A percentile compares a stretch with the other conserved stretches of the same genome.
phyloP scores from a whole-genome alignment of 2,329 filamentous ascomycete genomes.

The Beauveria sp. region DNA sequence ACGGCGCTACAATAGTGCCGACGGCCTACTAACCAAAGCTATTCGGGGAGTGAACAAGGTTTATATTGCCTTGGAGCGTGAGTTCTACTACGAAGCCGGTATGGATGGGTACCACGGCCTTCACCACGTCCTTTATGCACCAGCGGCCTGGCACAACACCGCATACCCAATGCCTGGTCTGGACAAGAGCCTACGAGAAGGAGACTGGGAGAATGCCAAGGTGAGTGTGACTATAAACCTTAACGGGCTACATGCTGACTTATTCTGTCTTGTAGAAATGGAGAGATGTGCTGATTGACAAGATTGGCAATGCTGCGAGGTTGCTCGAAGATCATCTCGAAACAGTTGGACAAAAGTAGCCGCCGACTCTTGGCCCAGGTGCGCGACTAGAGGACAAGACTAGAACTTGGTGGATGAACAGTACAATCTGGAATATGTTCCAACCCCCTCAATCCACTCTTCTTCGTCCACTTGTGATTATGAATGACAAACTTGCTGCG shows the following conservation, averaged over 20 bases:
- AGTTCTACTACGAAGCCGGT: constrained; percentile 4
- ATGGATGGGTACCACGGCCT: constrained; percentile 1
- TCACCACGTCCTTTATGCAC: constrained; percentile 2
- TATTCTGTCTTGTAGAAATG: neutral
- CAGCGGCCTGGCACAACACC: neutral
- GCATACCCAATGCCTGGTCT: neutral
- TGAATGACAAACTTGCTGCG: no score
- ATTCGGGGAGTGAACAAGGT: neutral
- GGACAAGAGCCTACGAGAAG: neutral
- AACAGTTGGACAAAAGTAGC: neutral
- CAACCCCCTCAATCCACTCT: no score
- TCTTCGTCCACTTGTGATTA: no score
- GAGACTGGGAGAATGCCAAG: neutral
- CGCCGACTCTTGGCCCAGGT: no score
- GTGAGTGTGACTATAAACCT: neutral
- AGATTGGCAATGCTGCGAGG: neutral
- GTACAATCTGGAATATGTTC: no score
- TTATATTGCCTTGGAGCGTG: neutral
- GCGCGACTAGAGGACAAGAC: no score
- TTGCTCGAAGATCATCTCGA: neutral
- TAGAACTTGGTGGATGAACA: no score
- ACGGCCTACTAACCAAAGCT: neutral
- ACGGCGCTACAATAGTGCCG: neutral
- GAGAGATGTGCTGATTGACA: neutral
- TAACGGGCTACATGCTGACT: neutral